Percentiles rank a stretch among this genome's conserved stretches.
These are phyloP conservation scores for Scorias spongiosa DNA, from an alignment of 2,329 filamentous ascomycete genomes.

Conservation along the genomic window DNA sequence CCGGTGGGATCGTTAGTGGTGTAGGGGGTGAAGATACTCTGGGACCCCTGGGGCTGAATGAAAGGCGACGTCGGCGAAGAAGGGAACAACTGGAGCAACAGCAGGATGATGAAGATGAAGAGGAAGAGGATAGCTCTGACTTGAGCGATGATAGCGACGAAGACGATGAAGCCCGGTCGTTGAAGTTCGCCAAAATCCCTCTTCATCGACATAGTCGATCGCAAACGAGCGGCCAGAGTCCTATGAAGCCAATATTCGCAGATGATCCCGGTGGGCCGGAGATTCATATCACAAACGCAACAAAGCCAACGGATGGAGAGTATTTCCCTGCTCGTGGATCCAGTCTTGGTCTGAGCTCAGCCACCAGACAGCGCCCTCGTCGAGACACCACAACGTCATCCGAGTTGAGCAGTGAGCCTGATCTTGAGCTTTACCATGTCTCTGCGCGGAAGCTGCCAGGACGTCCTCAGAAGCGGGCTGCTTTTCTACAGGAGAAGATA, in stretches of 20 bases:
- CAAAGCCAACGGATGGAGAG: constrained; percentile 25
- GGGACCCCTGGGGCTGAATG: constrained; percentile 39
- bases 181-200: constrained; percentile 94
- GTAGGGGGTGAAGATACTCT: constrained; percentile 51
- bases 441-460: constrained; percentile 45
- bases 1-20: constrained; percentile 54
- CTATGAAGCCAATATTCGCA: neutral
- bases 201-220: constrained; percentile 25
- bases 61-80: constrained; percentile 48
- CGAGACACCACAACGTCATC: constrained; percentile 69
- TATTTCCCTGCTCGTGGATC: constrained; percentile 41
- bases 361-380: constrained; percentile 47
- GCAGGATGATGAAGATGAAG: constrained; percentile 15
- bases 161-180: constrained; percentile 63
- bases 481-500: constrained; percentile 38
- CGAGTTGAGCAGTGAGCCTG: constrained; percentile 71
- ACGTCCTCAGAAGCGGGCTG: constrained; percentile 39
- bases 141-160: constrained; percentile 69
- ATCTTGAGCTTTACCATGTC: constrained; percentile 48
- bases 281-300: constrained; percentile 35
- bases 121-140: constrained; percentile 76
- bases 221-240: neutral
- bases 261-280: constrained; percentile 10
- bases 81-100: constrained; percentile 53
- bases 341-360: constrained; percentile 56